A percentile compares a stretch with the other conserved stretches of the same genome.
Conservation (phyloP, 176 grass and related monocot genomes). For the Avena sativa region DNA sequence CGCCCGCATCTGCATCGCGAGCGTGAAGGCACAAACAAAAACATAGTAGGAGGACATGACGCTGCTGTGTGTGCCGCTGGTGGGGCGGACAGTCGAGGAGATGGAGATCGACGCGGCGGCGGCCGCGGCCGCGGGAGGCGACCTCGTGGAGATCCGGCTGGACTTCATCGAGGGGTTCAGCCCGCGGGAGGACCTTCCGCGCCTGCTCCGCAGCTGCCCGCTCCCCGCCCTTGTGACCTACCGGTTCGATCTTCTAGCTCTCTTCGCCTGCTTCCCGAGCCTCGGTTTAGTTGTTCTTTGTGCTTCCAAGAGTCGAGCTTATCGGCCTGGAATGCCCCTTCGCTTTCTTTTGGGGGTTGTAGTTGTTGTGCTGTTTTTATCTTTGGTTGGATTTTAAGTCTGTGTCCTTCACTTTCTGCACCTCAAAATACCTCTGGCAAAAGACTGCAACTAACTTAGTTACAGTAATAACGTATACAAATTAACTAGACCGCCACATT, state of each 20-base stretch:
- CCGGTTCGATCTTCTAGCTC: slow-evolving; percentile 46
- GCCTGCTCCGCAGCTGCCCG: slow-evolving; percentile 62
- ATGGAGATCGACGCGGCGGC: slow-evolving; percentile 70
- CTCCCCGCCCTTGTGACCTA: slow-evolving; percentile 86
- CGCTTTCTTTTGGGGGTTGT: neutral
- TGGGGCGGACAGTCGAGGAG: slow-evolving; percentile 79
- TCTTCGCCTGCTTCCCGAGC: neutral
- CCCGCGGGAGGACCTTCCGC: slow-evolving; percentile 62
- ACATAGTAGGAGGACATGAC: slow-evolving; percentile 54
- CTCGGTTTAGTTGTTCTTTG: neutral
- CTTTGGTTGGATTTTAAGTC: neutral
- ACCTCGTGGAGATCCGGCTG: slow-evolving; percentile 91
- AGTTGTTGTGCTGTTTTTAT: neutral
- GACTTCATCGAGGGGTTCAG: slow-evolving; percentile 75
- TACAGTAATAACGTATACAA: neutral
- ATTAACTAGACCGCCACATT: neutral
- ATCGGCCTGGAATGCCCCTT: neutral
- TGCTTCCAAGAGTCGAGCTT: slow-evolving; percentile 8
- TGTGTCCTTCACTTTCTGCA: neutral
- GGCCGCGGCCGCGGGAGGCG: slow-evolving; percentile 62
- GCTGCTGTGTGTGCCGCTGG: slow-evolving; percentile 87
- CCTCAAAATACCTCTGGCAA: neutral
- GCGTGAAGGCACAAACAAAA: neutral
- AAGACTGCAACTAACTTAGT: neutral
- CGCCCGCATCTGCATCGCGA: slow-evolving; percentile 28